Evolutionary conservation across 2,329 filamentous ascomycete genomes (phyloP).

Genomic region (Xylaria arbuscula): DNA sequence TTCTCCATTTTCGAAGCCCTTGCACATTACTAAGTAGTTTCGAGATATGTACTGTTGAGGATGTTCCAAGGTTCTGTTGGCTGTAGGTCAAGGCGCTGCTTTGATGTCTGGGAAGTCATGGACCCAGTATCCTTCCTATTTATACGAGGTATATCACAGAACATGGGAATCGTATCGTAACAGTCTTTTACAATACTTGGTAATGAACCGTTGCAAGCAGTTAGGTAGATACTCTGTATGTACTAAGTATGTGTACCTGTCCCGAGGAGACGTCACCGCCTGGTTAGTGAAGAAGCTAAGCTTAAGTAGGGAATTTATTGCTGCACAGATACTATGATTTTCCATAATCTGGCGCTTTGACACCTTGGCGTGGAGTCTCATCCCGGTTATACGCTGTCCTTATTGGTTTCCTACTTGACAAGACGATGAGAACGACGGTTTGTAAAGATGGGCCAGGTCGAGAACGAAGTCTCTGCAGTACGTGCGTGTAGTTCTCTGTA

Average conservation of each 20-base stretch:
- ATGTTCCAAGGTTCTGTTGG: neutral
- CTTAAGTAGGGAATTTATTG: neutral
- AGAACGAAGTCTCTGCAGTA: neutral
- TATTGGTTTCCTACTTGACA: neutral
- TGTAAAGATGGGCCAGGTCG: neutral
- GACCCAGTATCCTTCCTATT: too few species aligned
- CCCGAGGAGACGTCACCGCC: conserved; percentile 14
- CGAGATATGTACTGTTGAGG: neutral
- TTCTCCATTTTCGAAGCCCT: neutral
- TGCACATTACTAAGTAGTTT: neutral
- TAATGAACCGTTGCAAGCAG: neutral
- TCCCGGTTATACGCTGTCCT: neutral
- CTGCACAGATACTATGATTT: neutral
- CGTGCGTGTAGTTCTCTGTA: neutral
- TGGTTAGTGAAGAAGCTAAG: conserved; percentile 1
- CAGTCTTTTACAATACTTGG: neutral
- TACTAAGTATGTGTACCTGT: conserved; percentile 7
- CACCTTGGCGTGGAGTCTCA: conserved; percentile 18
- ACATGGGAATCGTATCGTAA: neutral
- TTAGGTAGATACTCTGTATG: neutral
- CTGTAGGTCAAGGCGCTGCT: neutral
- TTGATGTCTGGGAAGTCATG: neutral
- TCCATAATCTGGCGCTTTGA: conserved; percentile 6
- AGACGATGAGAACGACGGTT: neutral
- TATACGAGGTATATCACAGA: neutral